Base-by-base conservation (phyloP, 345 rosid genomes). In the Populus nigra region DNA sequence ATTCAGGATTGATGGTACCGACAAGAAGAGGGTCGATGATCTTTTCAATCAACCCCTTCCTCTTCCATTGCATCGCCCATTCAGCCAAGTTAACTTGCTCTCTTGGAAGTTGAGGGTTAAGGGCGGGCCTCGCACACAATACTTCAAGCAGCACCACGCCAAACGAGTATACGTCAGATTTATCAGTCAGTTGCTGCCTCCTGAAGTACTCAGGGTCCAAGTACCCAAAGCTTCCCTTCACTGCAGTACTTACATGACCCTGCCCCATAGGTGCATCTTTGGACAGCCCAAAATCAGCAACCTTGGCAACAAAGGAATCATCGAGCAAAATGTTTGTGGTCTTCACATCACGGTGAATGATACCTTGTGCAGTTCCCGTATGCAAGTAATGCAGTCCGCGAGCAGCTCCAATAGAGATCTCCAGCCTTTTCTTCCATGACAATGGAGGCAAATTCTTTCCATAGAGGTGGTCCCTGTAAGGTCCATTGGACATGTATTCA, bases 331-430 rank as follows among this genome's bases (percentile, higher is more conserved):
- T 92, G 75, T 92, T 92, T 39, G 97, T 92, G 29, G 91, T 89
- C 84, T 92, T 92, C 22, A 92, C 97, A 73, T 92, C 97, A 3
- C 97, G 91, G 76, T 92, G 97, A 74, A 92, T 92, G 78, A 92
- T 92, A 45, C 97, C 97, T 76, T 92, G 97, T 41, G 97, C 93
- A n/a, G 97, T 91, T 20, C 97, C 97, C 0, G 97, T 92, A 82
- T 92, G 97, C 45, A 92, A 79, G 82, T 92, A 92, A 76, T 92
- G 97, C 77, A 90, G 90, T 63, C 97, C 97, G 0, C 94, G 90
- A 20, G 97, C 97, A 13, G 97, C 77, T 12, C 97, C 97, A 27
- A 92, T 92, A 78, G 84, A 84, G 73, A 92, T 91, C 88, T 92
- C 97, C 7, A 92, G 88, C 73, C 97, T 80, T 33, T 91, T 92